These are phyloP conservation scores for Trichomonascaceae sp. DNA, from an alignment of 1,139 yeast genomes.

Conservation along the genomic window DNA sequence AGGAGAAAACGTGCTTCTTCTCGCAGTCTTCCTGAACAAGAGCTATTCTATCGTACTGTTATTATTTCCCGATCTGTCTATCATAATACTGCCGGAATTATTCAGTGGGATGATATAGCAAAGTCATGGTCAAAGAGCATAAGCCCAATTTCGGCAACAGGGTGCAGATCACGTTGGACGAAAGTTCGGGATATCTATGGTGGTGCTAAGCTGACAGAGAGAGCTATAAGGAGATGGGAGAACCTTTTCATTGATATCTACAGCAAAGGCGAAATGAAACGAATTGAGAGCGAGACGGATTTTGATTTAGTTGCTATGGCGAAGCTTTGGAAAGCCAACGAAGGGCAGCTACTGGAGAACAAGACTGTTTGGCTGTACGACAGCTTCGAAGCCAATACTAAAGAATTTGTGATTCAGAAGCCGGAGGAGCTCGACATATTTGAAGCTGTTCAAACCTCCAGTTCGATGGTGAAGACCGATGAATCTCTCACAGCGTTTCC, in stretches of 20 bases:
- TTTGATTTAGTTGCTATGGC: conserved; percentile 46
- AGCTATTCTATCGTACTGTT: conserved; percentile 50
- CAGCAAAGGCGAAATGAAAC: conserved; percentile 42
- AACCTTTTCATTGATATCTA: conserved; percentile 48
- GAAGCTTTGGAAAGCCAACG: conserved; percentile 53
- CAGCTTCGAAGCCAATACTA: conserved; percentile 30
- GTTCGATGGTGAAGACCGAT: conserved; percentile 29
- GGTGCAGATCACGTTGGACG: conserved; percentile 55
- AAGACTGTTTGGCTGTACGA: conserved; percentile 31
- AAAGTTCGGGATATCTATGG: conserved; percentile 53
- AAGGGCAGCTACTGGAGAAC: conserved; percentile 26
- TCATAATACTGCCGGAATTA: conserved; percentile 36
- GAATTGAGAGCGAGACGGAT: conserved; percentile 40
- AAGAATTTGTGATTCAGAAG: conserved; percentile 30
- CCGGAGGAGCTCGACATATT: conserved; percentile 14
- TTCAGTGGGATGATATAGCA: conserved; percentile 57
- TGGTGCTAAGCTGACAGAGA: conserved; percentile 43
- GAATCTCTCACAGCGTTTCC: conserved; percentile 20
- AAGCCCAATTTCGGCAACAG: conserved; percentile 25
- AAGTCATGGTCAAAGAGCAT: conserved; percentile 37
- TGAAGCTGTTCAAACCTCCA: conserved; percentile 18
- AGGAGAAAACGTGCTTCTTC: conserved; percentile 2
- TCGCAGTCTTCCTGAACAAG: conserved; percentile 34
- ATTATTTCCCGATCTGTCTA: conserved; percentile 56
- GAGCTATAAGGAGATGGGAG: conserved; percentile 57